phyloP scores from a whole-genome alignment of 2,329 filamentous ascomycete species.

The Hypoxylon sp. region DNA sequence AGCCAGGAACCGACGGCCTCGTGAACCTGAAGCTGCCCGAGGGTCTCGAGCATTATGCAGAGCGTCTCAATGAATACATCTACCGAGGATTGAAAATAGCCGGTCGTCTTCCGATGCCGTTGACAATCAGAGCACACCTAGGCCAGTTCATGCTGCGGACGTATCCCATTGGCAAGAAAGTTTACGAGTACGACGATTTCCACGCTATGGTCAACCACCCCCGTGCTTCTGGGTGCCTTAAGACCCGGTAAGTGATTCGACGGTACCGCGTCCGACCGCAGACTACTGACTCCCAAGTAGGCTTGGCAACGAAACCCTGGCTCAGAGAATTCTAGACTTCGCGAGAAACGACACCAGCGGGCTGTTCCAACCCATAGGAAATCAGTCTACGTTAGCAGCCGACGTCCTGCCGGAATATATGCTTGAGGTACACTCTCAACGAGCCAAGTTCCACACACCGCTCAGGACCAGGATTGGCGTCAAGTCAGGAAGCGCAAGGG shows the following conservation, averaged over 20 bases:
- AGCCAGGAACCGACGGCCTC: constrained; percentile 1
- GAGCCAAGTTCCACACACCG: constrained; percentile 28
- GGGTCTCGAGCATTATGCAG: constrained; percentile 15
- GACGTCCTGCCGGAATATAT: constrained; percentile 37
- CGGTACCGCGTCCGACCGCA: neutral
- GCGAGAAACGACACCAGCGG: constrained; percentile 25
- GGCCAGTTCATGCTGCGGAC: constrained; percentile 33
- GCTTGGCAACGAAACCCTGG: constrained; percentile 25
- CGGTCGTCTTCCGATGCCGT: constrained; percentile 25
- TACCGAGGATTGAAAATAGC: constrained; percentile 30
- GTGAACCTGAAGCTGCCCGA: neutral
- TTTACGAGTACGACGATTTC: constrained; percentile 32
- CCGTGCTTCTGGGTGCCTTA: constrained; percentile 31
- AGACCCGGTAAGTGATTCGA: constrained; percentile 27
- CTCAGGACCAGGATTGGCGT: constrained; percentile 17
- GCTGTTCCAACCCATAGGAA: constrained; percentile 34
- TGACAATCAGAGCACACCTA: constrained; percentile 30
- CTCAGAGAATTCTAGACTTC: constrained; percentile 23
- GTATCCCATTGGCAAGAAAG: constrained; percentile 21
- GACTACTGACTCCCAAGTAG: constrained; percentile 26
- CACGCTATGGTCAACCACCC: constrained; percentile 36
- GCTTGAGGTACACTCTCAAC: constrained; percentile 34
- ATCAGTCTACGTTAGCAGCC: constrained; percentile 24
- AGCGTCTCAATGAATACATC: constrained; percentile 23
- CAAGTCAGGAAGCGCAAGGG: neutral